Conservation (phyloP, 1,139 yeast species). For the Petasospora fabianii region DNA sequence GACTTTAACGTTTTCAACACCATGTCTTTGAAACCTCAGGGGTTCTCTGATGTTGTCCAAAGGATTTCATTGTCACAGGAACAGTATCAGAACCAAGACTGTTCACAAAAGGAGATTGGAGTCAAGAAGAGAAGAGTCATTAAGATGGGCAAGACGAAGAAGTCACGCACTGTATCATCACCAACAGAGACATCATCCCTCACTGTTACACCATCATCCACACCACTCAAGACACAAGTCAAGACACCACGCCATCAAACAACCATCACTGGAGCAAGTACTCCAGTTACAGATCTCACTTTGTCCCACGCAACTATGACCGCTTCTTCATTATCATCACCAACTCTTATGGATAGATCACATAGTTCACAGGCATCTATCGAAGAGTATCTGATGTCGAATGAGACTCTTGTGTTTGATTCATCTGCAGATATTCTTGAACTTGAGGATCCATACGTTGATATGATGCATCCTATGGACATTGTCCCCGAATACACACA, state of each 20-base stretch:
- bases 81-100: slow-evolving; percentile 5
- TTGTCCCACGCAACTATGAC: not conserved
- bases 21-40: slow-evolving; percentile 17
- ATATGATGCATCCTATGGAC: slow-evolving; percentile 25
- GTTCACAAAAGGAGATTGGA: not conserved
- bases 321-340: slow-evolving; percentile 11
- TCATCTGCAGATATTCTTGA: not conserved
- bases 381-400: slow-evolving; percentile 7
- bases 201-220: not conserved
- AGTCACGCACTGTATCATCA: too few species aligned
- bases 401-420: slow-evolving; percentile 8
- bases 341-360: slow-evolving; percentile 12
- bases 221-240: not conserved
- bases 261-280: not conserved
- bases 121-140: slow-evolving; percentile 21
- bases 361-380: slow-evolving; percentile 1
- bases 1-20: slow-evolving; percentile 17
- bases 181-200: too few species aligned
- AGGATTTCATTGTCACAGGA: slow-evolving; percentile 13
- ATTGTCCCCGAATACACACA: slow-evolving; percentile 12
- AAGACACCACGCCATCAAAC: too few species aligned
- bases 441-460: slow-evolving; percentile 22
- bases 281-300: not conserved
- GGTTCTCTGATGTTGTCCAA: slow-evolving; percentile 20
- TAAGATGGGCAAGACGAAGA: slow-evolving; percentile 18